A percentile compares a stretch with the other conserved stretches of the same genome.
These are phyloP conservation scores for Hypoxylon fuscum DNA, from an alignment of 495 filamentous ascomycete species.

Conservation along the genomic window DNA sequence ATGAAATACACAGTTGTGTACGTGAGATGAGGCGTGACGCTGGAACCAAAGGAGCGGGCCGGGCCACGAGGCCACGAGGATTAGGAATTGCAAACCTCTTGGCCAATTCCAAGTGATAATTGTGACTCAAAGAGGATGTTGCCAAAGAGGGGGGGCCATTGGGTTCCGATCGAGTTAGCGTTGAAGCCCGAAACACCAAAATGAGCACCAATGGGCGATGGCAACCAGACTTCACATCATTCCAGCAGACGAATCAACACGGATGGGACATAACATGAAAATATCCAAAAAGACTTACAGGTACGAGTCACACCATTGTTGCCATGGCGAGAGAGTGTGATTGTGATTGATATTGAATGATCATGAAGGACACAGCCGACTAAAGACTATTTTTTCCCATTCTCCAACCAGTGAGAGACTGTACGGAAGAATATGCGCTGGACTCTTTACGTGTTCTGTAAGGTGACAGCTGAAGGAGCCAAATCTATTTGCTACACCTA, in stretches of 20 bases:
- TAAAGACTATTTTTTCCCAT: slow-evolving; percentile 4
- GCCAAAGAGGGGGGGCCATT: slow-evolving; percentile 25
- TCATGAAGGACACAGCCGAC: slow-evolving; percentile 25
- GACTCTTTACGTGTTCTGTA: slow-evolving; percentile 23
- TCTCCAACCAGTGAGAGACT: slow-evolving; percentile 17
- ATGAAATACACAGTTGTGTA: slow-evolving; percentile 7
- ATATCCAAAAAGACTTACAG: slow-evolving; percentile 1
- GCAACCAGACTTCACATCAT: slow-evolving; percentile 26
- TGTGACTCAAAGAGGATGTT: slow-evolving; percentile 25
- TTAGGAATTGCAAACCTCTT: slow-evolving; percentile 15
- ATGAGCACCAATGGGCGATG: slow-evolving; percentile 27
- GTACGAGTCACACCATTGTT: slow-evolving; percentile 11
- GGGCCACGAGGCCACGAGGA: slow-evolving; percentile 39
- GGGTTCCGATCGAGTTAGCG: slow-evolving; percentile 41
- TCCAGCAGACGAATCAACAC: slow-evolving; percentile 9
- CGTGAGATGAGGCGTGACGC: slow-evolving; percentile 37
- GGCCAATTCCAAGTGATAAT: slow-evolving; percentile 37
- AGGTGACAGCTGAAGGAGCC: slow-evolving; percentile 11
- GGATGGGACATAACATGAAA: slow-evolving; percentile 28
- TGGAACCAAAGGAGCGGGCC: slow-evolving; percentile 38
- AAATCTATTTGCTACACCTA: slow-evolving; percentile 17
- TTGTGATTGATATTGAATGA: slow-evolving; percentile 19
- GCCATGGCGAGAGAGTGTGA: slow-evolving; percentile 38
- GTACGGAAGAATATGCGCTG: slow-evolving; percentile 38
- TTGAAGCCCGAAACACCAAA: slow-evolving; percentile 41